Evolutionary conservation across 345 rosid genomes (phyloP).

Genomic region (Rhizophora apiculata): DNA sequence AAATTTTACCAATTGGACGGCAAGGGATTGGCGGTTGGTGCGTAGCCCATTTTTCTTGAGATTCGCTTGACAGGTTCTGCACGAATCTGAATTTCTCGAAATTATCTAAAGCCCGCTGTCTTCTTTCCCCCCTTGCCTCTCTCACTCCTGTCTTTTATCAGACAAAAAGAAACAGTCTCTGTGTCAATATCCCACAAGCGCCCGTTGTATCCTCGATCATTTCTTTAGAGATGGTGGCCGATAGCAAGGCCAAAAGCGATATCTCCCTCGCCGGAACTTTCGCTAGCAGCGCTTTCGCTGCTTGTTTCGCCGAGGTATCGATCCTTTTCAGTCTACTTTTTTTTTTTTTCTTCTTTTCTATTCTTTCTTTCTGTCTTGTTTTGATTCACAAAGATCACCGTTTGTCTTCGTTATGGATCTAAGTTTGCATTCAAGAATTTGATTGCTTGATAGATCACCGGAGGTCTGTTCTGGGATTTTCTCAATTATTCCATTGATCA

Average conservation of each 20-base stretch:
- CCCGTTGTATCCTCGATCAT: not conserved
- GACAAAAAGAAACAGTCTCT: not conserved
- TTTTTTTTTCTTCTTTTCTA: not conserved
- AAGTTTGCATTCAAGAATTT: too few relatives aligned
- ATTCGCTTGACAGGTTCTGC: slow-evolving; percentile 2
- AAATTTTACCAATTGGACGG: too few relatives aligned
- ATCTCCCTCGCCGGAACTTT: slow-evolving; percentile 79
- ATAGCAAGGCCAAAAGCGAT: slow-evolving; percentile 60
- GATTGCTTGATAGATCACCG: too few relatives aligned
- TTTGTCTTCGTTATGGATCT: too few relatives aligned
- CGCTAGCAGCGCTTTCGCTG: slow-evolving; percentile 91
- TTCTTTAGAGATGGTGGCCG: slow-evolving; percentile 68
- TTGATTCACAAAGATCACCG: not conserved
- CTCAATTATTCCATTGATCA: too few relatives aligned
- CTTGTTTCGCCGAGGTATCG: slow-evolving; percentile 88
- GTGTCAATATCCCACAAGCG: not conserved
- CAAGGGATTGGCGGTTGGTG: too few relatives aligned
- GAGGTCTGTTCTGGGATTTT: too few relatives aligned
- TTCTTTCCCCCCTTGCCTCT: not conserved
- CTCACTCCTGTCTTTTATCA: not conserved
- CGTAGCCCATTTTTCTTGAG: slow-evolving; percentile 9
- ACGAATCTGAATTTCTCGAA: not conserved
- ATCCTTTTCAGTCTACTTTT: not conserved
- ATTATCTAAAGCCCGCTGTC: not conserved
- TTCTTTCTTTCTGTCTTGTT: not conserved